Evolutionary conservation across 1,284 basidiomycete species (phyloP).

Genomic region (Naganishia sp.): DNA sequence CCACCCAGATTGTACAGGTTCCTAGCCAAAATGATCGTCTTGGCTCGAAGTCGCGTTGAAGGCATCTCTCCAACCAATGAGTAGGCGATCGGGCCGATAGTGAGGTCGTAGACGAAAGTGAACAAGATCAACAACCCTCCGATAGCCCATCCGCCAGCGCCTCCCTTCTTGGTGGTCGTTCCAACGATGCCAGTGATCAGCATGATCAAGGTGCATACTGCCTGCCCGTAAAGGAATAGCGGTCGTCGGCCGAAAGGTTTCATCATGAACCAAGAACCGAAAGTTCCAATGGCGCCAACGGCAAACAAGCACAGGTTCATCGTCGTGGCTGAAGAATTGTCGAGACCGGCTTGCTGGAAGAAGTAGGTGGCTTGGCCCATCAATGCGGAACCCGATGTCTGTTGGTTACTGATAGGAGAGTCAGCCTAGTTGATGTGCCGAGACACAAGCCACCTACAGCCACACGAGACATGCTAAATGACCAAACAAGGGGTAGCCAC

Average conservation of each 20-base stretch:
- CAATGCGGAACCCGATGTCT: conserved; percentile 35
- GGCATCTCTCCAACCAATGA: conserved; percentile 50
- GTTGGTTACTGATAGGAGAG: background rate
- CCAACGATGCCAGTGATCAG: conserved; percentile 41
- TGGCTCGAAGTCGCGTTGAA: conserved; percentile 54
- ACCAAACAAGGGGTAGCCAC: conserved; percentile 36
- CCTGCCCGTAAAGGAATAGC: conserved; percentile 47
- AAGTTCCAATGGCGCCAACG: conserved; percentile 46
- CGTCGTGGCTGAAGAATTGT: conserved; percentile 43
- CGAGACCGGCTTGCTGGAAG: conserved; percentile 49
- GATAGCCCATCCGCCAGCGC: conserved; percentile 37
- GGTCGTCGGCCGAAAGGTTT: conserved; percentile 48
- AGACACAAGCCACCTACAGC: too few species aligned
- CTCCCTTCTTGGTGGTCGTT: conserved; percentile 31
- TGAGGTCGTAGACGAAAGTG: conserved; percentile 41
- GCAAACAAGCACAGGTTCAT: conserved; percentile 48
- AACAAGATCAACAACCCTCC: conserved; percentile 44
- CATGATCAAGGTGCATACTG: conserved; percentile 38
- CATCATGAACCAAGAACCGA: conserved; percentile 52
- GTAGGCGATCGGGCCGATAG: conserved; percentile 41
- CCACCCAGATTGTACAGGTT: conserved; percentile 53
- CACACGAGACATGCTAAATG: conserved; percentile 37
- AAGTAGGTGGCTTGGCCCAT: conserved; percentile 49
- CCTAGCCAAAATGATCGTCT: conserved; percentile 57
- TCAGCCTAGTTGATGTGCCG: background rate